Conservation (phyloP, 306 rosid species). For the Dalbergia cochinchinensis region DNA sequence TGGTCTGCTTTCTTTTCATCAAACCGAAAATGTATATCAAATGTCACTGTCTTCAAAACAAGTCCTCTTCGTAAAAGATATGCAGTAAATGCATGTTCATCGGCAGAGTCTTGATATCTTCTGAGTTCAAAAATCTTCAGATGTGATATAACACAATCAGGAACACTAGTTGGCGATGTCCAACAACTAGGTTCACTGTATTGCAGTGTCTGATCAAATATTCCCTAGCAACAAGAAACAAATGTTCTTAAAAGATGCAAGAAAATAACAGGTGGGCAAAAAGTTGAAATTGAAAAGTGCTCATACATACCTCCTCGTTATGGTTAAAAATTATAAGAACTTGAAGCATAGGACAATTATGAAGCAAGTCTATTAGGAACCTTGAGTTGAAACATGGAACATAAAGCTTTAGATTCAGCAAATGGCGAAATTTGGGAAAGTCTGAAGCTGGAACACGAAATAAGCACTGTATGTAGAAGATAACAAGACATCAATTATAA, state of each 20-base stretch:
- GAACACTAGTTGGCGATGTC: too few species aligned
- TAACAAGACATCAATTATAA: background rate
- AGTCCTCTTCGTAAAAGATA: background rate
- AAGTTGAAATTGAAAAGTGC: background rate
- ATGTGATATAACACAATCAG: too few species aligned
- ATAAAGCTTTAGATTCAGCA: background rate
- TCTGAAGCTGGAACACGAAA: background rate
- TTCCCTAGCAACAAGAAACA: too few species aligned
- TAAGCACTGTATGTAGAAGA: background rate
- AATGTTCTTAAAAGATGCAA: too few species aligned
- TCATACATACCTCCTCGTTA: background rate
- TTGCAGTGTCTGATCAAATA: too few species aligned
- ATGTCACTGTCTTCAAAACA: background rate
- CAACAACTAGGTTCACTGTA: too few species aligned
- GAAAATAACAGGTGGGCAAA: background rate
- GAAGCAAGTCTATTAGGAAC: background rate
- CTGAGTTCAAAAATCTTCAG: too few species aligned
- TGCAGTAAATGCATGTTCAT: too few species aligned
- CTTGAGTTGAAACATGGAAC: background rate
- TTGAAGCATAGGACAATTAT: background rate
- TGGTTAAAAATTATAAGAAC: background rate
- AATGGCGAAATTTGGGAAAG: background rate
- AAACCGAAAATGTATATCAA: too few species aligned
- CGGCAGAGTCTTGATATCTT: too few species aligned
- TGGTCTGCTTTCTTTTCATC: background rate